Percentiles rank a stretch among this genome's conserved stretches.
Conservation (phyloP, 108 stramenopile species). For the Cyclostephanos tholiformis region DNA sequence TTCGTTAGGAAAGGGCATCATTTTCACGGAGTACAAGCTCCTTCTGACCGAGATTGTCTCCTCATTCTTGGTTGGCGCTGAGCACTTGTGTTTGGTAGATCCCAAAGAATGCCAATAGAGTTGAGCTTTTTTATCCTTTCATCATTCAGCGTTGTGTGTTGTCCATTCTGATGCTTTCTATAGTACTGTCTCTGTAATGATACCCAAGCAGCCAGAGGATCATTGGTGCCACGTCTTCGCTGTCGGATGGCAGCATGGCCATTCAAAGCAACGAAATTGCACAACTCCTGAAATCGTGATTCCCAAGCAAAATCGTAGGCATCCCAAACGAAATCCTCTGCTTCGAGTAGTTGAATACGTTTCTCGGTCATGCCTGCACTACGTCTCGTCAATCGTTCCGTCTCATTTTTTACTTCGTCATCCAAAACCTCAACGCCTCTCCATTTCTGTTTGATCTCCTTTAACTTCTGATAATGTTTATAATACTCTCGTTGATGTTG, state of each 20-base stretch:
- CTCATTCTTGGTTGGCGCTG: background rate
- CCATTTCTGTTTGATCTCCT: slow-evolving; percentile 22
- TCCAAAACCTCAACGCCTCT: slow-evolving; percentile 13
- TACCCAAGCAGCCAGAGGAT: slow-evolving; percentile 70
- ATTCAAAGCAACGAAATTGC: slow-evolving; percentile 31
- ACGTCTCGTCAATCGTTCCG: slow-evolving; percentile 14
- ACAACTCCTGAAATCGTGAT: slow-evolving; percentile 35
- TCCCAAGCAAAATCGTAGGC: slow-evolving; percentile 36
- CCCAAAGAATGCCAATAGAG: slow-evolving; percentile 67
- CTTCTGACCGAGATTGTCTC: background rate
- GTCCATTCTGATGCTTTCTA: slow-evolving; percentile 53
- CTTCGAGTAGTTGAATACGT: slow-evolving; percentile 39
- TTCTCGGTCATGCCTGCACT: slow-evolving; percentile 48
- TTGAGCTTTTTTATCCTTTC: slow-evolving; percentile 73
- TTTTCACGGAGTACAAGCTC: no score
- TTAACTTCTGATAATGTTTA: slow-evolving; percentile 27
- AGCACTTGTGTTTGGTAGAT: slow-evolving; percentile 11
- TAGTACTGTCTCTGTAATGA: slow-evolving; percentile 66
- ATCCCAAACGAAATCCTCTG: slow-evolving; percentile 51
- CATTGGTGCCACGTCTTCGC: slow-evolving; percentile 14
- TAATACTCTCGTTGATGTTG: slow-evolving; percentile 55
- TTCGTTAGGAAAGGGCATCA: no score
- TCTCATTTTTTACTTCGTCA: slow-evolving; percentile 16
- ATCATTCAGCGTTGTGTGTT: slow-evolving; percentile 70
- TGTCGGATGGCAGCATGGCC: slow-evolving; percentile 33